Evolutionary conservation across 306 rosid genomes (phyloP).

Genomic region (Cicer yamashitae): DNA sequence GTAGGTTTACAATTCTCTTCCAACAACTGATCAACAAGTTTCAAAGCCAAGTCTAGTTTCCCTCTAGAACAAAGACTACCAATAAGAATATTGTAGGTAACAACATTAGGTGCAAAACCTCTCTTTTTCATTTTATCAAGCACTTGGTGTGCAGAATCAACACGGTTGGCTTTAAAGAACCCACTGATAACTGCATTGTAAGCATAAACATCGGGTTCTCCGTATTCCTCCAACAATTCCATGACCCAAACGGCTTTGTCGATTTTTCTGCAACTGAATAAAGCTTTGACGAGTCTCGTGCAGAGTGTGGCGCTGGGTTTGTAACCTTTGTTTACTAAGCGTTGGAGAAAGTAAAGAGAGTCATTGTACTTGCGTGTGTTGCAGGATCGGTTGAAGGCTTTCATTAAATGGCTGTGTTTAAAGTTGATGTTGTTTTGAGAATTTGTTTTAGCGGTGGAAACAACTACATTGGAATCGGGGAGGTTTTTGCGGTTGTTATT

Average conservation of each 20-base stretch:
- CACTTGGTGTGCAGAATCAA: slow-evolving; percentile 65
- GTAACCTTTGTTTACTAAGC: slow-evolving; percentile 65
- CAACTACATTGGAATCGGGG: background rate
- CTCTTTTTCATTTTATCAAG: slow-evolving; percentile 72
- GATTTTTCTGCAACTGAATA: slow-evolving; percentile 61
- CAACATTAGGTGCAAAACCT: slow-evolving; percentile 75
- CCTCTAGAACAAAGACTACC: slow-evolving; percentile 77
- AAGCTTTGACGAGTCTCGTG: slow-evolving; percentile 80
- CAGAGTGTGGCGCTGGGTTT: slow-evolving; percentile 74
- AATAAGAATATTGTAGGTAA: slow-evolving; percentile 83
- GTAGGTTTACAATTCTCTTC: slow-evolving; percentile 73
- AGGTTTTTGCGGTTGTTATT: slow-evolving; percentile 9
- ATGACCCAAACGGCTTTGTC: slow-evolving; percentile 70
- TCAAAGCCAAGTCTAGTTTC: slow-evolving; percentile 59
- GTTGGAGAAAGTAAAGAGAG: slow-evolving; percentile 72
- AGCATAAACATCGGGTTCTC: slow-evolving; percentile 79
- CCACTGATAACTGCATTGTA: slow-evolving; percentile 84
- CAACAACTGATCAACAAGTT: slow-evolving; percentile 69
- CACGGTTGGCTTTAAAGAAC: slow-evolving; percentile 62
- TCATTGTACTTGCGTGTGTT: slow-evolving; percentile 71
- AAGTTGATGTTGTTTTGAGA: slow-evolving; percentile 44
- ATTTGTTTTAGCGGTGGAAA: slow-evolving; percentile 44
- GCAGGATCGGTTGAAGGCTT: slow-evolving; percentile 66
- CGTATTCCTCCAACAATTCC: slow-evolving; percentile 76
- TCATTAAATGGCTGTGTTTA: slow-evolving; percentile 64